Evolutionary conservation across 108 stramenopile genomes (phyloP).

Genomic region (Nannochloropsis oceanica): DNA sequence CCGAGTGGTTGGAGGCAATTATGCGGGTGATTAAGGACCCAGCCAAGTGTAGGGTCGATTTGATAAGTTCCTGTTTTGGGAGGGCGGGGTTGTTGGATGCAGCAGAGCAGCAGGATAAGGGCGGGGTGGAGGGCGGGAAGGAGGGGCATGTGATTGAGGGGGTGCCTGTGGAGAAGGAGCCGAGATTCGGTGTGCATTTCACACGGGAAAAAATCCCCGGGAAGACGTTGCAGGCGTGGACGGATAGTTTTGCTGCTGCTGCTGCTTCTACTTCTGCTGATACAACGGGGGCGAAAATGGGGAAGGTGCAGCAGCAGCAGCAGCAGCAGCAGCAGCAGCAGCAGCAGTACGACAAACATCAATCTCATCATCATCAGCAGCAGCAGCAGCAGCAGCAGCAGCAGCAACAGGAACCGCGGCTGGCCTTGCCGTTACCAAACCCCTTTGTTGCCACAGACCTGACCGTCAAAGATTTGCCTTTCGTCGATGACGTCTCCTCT

Average conservation of each 20-base stretch:
- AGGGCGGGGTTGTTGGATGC: not conserved
- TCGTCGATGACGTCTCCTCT: not conserved
- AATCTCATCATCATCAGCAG: too few species aligned
- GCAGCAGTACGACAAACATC: too few species aligned
- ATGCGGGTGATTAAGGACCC: not conserved
- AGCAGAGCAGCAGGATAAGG: not conserved
- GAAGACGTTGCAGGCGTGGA: not conserved
- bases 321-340: not conserved
- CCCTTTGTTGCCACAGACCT: constrained; percentile 24
- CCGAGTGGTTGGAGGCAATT: constrained; percentile 3
- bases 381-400: too few species aligned
- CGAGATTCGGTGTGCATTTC: constrained; percentile 10
- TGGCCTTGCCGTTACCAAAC: constrained; percentile 17
- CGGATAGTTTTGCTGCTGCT: not conserved
- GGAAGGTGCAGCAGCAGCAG: not conserved
- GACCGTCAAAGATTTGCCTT: constrained; percentile 1
- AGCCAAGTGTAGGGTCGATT: not conserved
- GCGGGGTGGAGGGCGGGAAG: not conserved
- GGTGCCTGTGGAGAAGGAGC: constrained; percentile 9
- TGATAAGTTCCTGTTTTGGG: not conserved
- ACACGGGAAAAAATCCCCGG: not conserved
- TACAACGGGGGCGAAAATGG: not conserved
- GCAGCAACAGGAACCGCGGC: not conserved
- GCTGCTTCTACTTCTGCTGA: not conserved
- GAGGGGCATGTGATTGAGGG: not conserved